Base-by-base conservation (phyloP, 768 basidiomycete genomes). In the Boletus pseudopeckii region DNA sequence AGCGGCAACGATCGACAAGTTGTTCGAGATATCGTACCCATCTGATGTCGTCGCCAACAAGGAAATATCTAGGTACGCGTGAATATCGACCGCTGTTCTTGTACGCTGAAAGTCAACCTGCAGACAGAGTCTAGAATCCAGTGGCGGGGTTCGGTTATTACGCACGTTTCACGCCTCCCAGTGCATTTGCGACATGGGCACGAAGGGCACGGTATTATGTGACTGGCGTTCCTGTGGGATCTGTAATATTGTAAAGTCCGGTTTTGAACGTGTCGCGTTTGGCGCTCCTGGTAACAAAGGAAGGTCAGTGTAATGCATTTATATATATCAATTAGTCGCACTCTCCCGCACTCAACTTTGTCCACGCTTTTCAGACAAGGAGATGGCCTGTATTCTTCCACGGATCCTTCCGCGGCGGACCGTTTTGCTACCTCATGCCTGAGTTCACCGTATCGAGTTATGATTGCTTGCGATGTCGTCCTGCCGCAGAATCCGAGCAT, bases 131-230 rank as follows among this genome's bases (percentile, higher is more conserved):
- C 55, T 68, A 73, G 55, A 69, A 64, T 54, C 74, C 67, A 56
- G 66, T 59, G 48, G 68, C 64, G 42, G 71, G 1, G 47, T 74
- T 56, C 74, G 75, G 57, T 74, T 82, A 60, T 72, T 85, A 48
- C 77, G 80, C 58, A 83, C 80, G 37, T 86, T 83, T 61, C 81
- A 86, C 55, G 78, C 81, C 52, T 74, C 82, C 3, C 83, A 85
- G 55, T 85, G 84, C 60, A 83, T 87, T 39, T 87, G 85, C 70
- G 82, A 87, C 64, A 70, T 87, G 55, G 85, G 85, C 8, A 74
- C 75, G 15, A 82, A 81, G 54, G 77, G 77, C 32, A 64, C 75
- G 4, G 61, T 63, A 1, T 63, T 84, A 18, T 87, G 85, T 67
- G 74, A 73, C 56, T 82, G 81, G 70, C 75, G 71, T 45, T 85